Evolutionary conservation across 768 basidiomycete species (phyloP), one percentile per base, ranked within the genome.

Genomic region (Lentinula sp.): DNA sequence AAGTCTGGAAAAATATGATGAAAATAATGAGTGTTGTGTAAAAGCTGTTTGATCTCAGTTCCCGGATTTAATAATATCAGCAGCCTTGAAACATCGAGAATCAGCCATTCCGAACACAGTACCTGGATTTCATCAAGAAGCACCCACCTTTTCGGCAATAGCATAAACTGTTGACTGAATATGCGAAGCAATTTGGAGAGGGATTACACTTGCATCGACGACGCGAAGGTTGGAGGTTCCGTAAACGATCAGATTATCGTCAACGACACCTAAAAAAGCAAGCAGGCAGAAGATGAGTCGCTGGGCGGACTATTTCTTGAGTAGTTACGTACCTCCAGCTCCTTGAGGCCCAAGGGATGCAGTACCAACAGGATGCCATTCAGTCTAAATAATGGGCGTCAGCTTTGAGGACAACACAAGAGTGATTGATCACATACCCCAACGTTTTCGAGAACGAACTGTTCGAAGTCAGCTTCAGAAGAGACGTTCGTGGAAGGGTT

Each of bases 171-270:
- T 62, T 0, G 56, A 7, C 35, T 61, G 60, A 10, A 69, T 66
- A 60, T 71, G 72, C 4, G 70, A 62, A 1, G 66, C 65, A 46
- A 72, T 62, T 34, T 69, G 72, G 48, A 76, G 60, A 5, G 76
- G 76, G 0, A 75, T 49, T 45, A 78, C 63, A 9, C 73, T 74
- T 7, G 74, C 59, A 61, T 78, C 77, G 15, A 72, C 76, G 23
- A 79, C 75, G 3, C 78, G 72, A 18, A 79, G 28, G 61, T 78
- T 78, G 32, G 63, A 63, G 3, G 75, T 75, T 18, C 76, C 76
- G 62, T 78, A 77, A 4, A 78, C 75, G 64, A 70, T 72, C 15
- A 76, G 64, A 37, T 66, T 37, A 35, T 67, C 63, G 53, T 78
- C 72, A 7, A 79, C 78, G 8, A 79, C 78, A 18, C 78, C 76